Evolutionary conservation across 1,139 yeast species (phyloP), one percentile per base, ranked within the genome.

Genomic region (Taphrina flavorubra): DNA sequence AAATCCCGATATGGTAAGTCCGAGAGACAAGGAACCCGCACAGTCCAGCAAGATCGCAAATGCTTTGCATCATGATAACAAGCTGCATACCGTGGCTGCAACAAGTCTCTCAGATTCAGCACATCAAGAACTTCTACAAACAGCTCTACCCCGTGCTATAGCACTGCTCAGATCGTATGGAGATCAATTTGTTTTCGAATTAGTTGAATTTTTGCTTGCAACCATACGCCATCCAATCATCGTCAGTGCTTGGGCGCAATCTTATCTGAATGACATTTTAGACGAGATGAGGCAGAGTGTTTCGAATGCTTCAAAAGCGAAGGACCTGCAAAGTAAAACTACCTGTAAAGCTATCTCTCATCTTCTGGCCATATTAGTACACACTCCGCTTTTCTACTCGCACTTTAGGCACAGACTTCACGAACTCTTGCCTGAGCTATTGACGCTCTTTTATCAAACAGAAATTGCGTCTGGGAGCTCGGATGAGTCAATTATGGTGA

Each of bases 121-220:
- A 13, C 47, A 2, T 1, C 53, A 49, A 49, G 53, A 49, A 20
- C 10, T 49, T 49, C 36, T 20, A 25, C 53, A 20, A n/a, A 49
- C 36, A 20, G 66, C 69, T 11, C 20, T 67, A 13, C 8, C 51
- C 47, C 69, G 51, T 11, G 31, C 34, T 72, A 73, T 59, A 74
- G 74, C 51, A 59, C 44, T 36, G 6, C 58, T 53, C 42, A 37
- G 34, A 7, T n/a, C 36, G 25, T 36, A 36, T 31, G 16, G 16
- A 36, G 58, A 53, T 18, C 20, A 34, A 14, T 6, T 53, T 2
- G 58, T 36, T 14, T 37, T 37, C 40, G 42, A 53, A 36, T 13
- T 53, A n/a, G 58, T 53, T 10, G 42, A 53, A 34, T 16, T 53
- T 11, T 8, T 53, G 11, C 40, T 53, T 4, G 58, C 44, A 16